Base-by-base conservation (phyloP, 2,329 filamentous ascomycete species). In the Ophiocordyceps australis region DNA sequence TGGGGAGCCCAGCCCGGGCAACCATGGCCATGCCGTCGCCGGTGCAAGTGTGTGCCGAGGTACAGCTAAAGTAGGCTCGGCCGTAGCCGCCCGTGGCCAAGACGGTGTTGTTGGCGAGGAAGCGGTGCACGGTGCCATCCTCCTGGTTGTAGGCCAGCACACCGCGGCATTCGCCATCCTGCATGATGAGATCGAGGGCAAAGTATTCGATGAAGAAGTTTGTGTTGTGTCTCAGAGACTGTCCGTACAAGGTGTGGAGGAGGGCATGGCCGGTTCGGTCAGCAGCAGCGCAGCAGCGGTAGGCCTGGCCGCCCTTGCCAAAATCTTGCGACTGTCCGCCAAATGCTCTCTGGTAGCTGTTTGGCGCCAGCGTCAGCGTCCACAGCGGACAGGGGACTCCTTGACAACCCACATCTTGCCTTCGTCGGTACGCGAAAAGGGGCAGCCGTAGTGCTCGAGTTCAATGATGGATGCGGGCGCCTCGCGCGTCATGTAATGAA, bases 151-250 rank as follows among this genome's bases (percentile, higher is more conserved):
- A 94, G 32, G 86, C 86, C 38, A 95, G 66, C 39, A 95, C 80
- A 70, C 89, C 89, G 40, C 85, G 85, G 65, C 86, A 95, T 55
- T 86, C 79, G 33, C 86, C 86, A 44, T 91, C 80, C 59, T 94
- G 78, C 89, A 95, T 95, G 45, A 98, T 78, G 55, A 95, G 62
- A 50, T 95, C 89, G 39, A 92, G 69, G 42, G 85, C 89, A 53
- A 95, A 98, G 67, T 85, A 95, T 59, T 95, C 89, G 54, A 98
- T 94, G 60, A 98, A 95, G 69, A 94, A 98, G 65, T 94, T 94
- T 48, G 86, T 94, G 67, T 94, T 93, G 68, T 95, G 83, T 49
- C 81, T 69, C 33, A 95, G 71, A 28, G 85, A 94, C 62, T 94
- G 86, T 44, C 89, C 89, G 58, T 95, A 98, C 38, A 98, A 79